Evolutionary conservation across 2,329 filamentous ascomycete genomes (phyloP).

Genomic region (Lecanosticta acicola): DNA sequence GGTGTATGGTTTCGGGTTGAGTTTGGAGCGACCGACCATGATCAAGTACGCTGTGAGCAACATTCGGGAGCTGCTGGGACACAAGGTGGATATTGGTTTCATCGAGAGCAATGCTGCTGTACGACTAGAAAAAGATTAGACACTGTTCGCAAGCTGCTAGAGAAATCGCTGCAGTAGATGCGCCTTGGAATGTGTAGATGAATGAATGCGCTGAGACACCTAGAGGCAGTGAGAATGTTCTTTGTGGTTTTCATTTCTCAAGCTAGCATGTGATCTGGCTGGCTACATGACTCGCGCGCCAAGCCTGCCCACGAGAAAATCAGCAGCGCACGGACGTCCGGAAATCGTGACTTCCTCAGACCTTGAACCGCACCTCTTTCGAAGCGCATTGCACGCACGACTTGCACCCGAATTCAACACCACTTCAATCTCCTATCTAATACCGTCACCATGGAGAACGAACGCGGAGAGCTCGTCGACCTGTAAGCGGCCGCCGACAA

Average conservation of each 20-base stretch:
- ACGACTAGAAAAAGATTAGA: conserved; percentile 68
- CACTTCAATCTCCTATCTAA: conserved; percentile 6
- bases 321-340: not conserved
- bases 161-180: not conserved
- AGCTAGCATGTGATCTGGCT: too few relatives aligned
- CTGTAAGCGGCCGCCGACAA: conserved; percentile 63
- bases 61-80: conserved; percentile 84
- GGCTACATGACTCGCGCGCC: too few relatives aligned
- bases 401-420: conserved; percentile 3
- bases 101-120: conserved; percentile 89
- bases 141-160: too few relatives aligned
- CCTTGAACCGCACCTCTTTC: not conserved
- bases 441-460: conserved; percentile 83
- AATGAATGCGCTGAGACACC: not conserved
- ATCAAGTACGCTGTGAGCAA: conserved; percentile 79
- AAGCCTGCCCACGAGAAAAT: too few relatives aligned
- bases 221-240: not conserved
- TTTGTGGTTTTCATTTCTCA: too few relatives aligned
- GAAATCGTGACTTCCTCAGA: not conserved
- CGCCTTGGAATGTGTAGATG: conserved; percentile 1
- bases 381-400: conserved; percentile 2
- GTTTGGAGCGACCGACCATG: conserved; percentile 93
- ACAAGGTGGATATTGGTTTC: conserved; percentile 92
- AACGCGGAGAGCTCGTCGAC: conserved; percentile 99
- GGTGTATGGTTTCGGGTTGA: conserved; percentile 91